phyloP scores from a whole-genome alignment of 2,329 filamentous ascomycete genomes.

The Ascochyta viciae-villosae region DNA sequence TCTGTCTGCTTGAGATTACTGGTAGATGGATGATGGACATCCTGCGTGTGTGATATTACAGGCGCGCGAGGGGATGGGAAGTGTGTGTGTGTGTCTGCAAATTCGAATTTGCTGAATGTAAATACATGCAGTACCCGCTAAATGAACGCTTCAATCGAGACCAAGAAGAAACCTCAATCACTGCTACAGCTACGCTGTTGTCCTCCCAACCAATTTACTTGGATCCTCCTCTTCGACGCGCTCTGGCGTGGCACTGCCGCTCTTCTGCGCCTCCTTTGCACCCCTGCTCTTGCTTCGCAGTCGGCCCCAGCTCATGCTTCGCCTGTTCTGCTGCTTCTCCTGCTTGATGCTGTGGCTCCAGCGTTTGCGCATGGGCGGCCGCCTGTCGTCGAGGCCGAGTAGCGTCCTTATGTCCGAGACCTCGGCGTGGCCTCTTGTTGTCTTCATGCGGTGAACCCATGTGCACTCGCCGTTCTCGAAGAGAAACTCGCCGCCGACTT shows the following conservation, averaged over 20 bases:
- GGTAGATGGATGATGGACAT: too few species aligned
- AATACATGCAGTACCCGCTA: neutral
- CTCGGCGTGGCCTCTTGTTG: conserved; percentile 79
- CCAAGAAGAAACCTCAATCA: neutral
- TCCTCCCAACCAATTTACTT: conserved; percentile 14
- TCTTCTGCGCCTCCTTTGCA: conserved; percentile 25
- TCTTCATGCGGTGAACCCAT: conserved; percentile 85
- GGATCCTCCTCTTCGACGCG: conserved; percentile 29
- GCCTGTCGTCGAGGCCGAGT: conserved; percentile 56
- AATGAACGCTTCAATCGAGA: neutral
- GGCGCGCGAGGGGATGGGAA: too few species aligned
- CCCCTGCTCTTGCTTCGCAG: conserved; percentile 36
- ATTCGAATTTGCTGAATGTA: too few species aligned
- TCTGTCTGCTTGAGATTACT: too few species aligned
- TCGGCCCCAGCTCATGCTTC: conserved; percentile 40
- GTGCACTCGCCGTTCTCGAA: conserved; percentile 74
- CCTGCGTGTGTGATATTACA: too few species aligned
- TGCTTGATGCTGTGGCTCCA: conserved; percentile 46
- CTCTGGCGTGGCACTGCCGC: conserved; percentile 28
- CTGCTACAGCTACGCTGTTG: neutral
- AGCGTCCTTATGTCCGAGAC: conserved; percentile 70
- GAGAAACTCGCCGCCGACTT: conserved; percentile 81
- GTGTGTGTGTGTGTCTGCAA: too few species aligned
- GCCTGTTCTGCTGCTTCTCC: conserved; percentile 26
- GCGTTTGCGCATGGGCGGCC: conserved; percentile 39